Evolutionary conservation across 169 alveolate species (phyloP).

Genomic region (Eimeria zaria): DNA sequence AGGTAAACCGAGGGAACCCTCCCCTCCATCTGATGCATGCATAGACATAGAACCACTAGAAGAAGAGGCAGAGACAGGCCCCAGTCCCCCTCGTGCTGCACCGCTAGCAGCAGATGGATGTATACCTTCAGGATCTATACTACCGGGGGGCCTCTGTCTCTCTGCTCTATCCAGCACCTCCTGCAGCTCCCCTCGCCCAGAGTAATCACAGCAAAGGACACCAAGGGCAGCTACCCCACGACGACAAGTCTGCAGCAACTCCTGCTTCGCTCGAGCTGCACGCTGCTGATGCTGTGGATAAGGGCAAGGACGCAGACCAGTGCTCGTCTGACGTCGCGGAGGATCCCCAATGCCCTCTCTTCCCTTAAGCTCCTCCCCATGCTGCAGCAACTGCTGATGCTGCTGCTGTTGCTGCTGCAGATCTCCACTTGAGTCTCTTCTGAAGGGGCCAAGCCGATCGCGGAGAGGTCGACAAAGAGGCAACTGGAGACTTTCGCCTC

Average conservation of each 20-base stretch:
- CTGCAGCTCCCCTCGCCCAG: conserved; percentile 57
- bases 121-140: conserved; percentile 46
- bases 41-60: no score
- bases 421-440: conserved; percentile 18
- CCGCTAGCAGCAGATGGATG: conserved; percentile 12
- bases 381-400: background rate
- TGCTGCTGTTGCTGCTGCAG: background rate
- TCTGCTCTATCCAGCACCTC: conserved; percentile 18
- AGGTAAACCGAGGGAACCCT: conserved; percentile 13
- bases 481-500: conserved; percentile 1
- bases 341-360: background rate
- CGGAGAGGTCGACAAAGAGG: background rate
- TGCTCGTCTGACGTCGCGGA: conserved; percentile 35
- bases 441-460: background rate
- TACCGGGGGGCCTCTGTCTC: background rate
- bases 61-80: background rate
- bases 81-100: background rate
- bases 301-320: conserved; percentile 50
- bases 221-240: conserved; percentile 52
- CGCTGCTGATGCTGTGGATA: conserved; percentile 20
- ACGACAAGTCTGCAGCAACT: conserved; percentile 8
- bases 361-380: background rate
- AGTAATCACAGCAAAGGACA: conserved; percentile 49
- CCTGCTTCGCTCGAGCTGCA: conserved; percentile 1
- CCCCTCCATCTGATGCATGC: background rate